These are phyloP conservation scores for Phaeomoniella chlamydospora DNA, from an alignment of 2,329 filamentous ascomycete species.

Conservation along the genomic window DNA sequence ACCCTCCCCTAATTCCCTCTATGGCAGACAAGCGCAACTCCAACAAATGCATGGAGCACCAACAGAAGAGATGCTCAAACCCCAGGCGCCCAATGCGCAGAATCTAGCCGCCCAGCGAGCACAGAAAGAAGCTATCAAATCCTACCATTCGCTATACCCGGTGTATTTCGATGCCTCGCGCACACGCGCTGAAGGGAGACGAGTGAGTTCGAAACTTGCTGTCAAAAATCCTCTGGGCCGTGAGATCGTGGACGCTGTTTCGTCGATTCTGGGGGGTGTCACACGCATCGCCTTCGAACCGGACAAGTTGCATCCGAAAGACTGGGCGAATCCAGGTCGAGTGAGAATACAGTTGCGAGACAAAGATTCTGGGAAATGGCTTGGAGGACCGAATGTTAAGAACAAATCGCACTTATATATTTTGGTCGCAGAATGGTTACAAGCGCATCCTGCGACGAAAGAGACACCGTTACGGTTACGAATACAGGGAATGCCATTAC, in stretches of 20 bases:
- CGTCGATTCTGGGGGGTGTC: conserved; percentile 44
- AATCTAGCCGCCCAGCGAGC: conserved; percentile 16
- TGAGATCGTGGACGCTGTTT: conserved; percentile 66
- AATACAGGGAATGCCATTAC: conserved; percentile 58
- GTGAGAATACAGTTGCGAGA: conserved; percentile 65
- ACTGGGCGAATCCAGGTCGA: conserved; percentile 92
- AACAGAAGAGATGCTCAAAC: conserved; percentile 18
- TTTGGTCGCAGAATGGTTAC: conserved; percentile 63
- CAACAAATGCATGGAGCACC: conserved; percentile 2
- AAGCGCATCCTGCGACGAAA: conserved; percentile 62
- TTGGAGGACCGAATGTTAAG: conserved; percentile 37
- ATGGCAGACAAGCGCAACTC: not conserved
- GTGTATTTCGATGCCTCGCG: conserved; percentile 75
- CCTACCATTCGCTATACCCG: conserved; percentile 84
- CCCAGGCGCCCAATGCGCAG: conserved; percentile 33
- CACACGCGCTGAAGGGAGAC: conserved; percentile 63
- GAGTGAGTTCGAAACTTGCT: conserved; percentile 58
- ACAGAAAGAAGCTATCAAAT: conserved; percentile 44
- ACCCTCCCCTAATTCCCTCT: conserved; percentile 13
- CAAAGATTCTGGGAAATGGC: conserved; percentile 32
- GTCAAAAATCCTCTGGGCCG: conserved; percentile 76
- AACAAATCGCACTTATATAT: conserved; percentile 82
- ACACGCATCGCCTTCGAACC: conserved; percentile 67
- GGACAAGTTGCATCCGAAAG: conserved; percentile 83
- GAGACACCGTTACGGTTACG: conserved; percentile 55